Percentiles rank a stretch among this genome's conserved stretches.
These are phyloP conservation scores for Picochlorum sp. DNA, from an alignment of 139 green algal genomes.

Conservation along the genomic window DNA sequence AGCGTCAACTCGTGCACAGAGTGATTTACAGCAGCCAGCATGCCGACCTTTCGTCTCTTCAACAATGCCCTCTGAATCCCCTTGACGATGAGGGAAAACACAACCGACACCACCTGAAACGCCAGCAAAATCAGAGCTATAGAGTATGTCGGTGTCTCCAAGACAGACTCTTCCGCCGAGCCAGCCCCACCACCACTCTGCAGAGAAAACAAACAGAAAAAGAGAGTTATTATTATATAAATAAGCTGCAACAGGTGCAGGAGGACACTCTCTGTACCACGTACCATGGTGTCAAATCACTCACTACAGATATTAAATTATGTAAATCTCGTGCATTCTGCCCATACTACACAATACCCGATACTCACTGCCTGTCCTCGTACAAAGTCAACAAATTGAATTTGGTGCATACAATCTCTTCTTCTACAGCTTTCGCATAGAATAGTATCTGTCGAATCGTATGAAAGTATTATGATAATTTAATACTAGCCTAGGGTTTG, in stretches of 20 bases:
- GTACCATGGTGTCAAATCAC: too few species aligned
- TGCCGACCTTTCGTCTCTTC: neutral
- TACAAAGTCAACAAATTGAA: neutral
- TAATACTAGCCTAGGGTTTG: too few species aligned
- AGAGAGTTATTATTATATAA: too few species aligned
- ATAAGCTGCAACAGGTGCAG: too few species aligned
- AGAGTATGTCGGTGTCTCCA: constrained; percentile 3
- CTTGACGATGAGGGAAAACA: constrained; percentile 5
- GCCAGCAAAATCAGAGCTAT: constrained; percentile 2
- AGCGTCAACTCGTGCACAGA: constrained; percentile 10
- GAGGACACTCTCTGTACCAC: too few species aligned
- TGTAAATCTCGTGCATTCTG: too few species aligned
- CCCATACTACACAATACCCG: neutral
- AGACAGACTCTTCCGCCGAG: neutral
- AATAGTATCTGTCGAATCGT: too few species aligned
- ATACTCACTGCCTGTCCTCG: neutral
- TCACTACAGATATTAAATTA: too few species aligned
- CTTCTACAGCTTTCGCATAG: too few species aligned
- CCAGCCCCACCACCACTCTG: neutral
- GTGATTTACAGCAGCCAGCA: constrained; percentile 1
- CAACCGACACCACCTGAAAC: constrained; percentile 1
- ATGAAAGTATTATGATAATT: too few species aligned
- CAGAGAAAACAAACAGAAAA: neutral
- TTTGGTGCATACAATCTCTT: too few species aligned
- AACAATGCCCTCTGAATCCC: neutral